These are phyloP conservation scores for Domatiomyces catenatus DNA, from an alignment of 2,329 filamentous ascomycete genomes.

Conservation along the genomic window DNA sequence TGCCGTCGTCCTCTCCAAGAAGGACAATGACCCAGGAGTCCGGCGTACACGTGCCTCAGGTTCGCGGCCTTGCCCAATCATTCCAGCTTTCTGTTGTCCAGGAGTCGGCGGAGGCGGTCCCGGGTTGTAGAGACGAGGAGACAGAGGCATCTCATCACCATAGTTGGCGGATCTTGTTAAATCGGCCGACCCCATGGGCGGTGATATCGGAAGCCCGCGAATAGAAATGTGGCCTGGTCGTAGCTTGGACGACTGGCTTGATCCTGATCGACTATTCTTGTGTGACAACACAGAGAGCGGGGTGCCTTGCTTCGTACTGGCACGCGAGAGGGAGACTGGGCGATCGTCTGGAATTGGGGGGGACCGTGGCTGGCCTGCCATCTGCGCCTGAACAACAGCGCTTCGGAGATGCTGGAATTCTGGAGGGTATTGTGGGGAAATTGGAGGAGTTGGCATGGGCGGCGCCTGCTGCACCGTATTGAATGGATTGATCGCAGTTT, in stretches of 20 bases:
- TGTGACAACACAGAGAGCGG: slow-evolving; percentile 25
- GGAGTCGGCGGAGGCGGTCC: slow-evolving; percentile 41
- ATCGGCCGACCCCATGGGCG: slow-evolving; percentile 35
- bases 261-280: slow-evolving; percentile 27
- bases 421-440: slow-evolving; percentile 15
- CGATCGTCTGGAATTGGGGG: slow-evolving; percentile 9
- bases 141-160: slow-evolving; percentile 38
- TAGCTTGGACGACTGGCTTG: slow-evolving; percentile 27
- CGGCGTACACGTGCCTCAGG: not conserved
- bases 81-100: slow-evolving; percentile 11
- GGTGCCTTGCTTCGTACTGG: slow-evolving; percentile 25
- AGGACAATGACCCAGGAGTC: not conserved
- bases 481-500: slow-evolving; percentile 3
- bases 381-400: slow-evolving; percentile 3
- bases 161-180: slow-evolving; percentile 30
- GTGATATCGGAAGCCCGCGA: slow-evolving; percentile 43
- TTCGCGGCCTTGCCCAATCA: not conserved
- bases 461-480: not conserved
- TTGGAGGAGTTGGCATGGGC: slow-evolving; percentile 3
- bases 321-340: slow-evolving; percentile 11
- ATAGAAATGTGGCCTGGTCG: slow-evolving; percentile 29
- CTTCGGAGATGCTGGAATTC: slow-evolving; percentile 20
- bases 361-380: not conserved
- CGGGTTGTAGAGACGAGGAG: slow-evolving; percentile 41
- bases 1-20: not conserved